A percentile compares a stretch with the other conserved stretches of the same genome.
Conservation (phyloP, 1,139 yeast genomes). For the Zygoascus hellenicus region DNA sequence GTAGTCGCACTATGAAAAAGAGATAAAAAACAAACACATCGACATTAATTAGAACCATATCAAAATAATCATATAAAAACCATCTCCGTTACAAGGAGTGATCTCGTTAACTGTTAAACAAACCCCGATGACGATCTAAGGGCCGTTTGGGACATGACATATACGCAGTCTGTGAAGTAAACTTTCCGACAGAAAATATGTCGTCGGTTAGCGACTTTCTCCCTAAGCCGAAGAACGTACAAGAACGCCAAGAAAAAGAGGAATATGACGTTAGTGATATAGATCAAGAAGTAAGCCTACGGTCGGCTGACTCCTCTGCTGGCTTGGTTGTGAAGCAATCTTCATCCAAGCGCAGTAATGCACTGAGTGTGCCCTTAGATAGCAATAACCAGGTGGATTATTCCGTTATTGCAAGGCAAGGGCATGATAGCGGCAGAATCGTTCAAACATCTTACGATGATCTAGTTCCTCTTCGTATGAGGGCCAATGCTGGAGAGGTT, state of each 20-base stretch:
- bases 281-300: neutral
- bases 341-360: conserved; percentile 17
- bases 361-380: conserved; percentile 32
- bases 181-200: conserved; percentile 4
- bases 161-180: too few relatives aligned
- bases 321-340: neutral
- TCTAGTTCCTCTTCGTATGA: conserved; percentile 45
- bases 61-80: too few relatives aligned
- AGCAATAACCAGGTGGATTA: conserved; percentile 33
- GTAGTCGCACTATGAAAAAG: too few relatives aligned
- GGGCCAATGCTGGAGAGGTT: conserved; percentile 35
- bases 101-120: too few relatives aligned
- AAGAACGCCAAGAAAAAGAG: conserved; percentile 6
- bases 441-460: conserved; percentile 39
- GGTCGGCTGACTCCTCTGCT: neutral
- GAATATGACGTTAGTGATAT: conserved; percentile 2
- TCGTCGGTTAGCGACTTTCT: conserved; percentile 22
- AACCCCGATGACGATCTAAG: too few relatives aligned
- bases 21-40: too few relatives aligned
- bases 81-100: too few relatives aligned
- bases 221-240: conserved; percentile 23
- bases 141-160: too few relatives aligned
- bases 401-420: conserved; percentile 34
- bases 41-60: too few relatives aligned
- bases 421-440: conserved; percentile 31